A percentile compares a stretch with the other conserved stretches of the same genome.
Conservation (phyloP, 2,329 filamentous ascomycete species). For the Colletotrichum simmondsii region DNA sequence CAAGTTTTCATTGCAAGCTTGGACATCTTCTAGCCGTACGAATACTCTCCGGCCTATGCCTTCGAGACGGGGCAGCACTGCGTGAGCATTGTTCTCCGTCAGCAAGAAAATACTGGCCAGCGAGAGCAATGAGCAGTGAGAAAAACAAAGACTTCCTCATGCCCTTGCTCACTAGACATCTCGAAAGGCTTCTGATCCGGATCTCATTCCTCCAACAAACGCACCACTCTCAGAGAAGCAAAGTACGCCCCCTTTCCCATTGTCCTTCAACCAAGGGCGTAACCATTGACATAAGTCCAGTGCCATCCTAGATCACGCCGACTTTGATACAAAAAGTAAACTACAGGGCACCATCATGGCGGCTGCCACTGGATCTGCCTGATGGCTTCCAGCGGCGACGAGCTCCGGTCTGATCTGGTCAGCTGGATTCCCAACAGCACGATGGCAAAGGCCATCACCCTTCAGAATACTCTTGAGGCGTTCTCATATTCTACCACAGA, state of each 20-base stretch:
- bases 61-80: not conserved
- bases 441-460: too few species aligned
- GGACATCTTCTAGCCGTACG: not conserved
- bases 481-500: too few species aligned
- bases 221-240: not conserved
- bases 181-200: not conserved
- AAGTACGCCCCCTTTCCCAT: not conserved
- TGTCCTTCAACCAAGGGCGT: not conserved
- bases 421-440: too few species aligned
- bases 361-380: too few species aligned
- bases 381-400: too few species aligned
- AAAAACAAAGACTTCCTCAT: not conserved
- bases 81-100: not conserved
- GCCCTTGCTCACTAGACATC: not conserved
- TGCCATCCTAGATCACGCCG: not conserved
- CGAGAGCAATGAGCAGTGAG: not conserved
- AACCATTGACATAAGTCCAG: not conserved
- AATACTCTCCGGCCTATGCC: not conserved
- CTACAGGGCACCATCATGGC: too few species aligned
- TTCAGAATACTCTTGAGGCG: too few species aligned
- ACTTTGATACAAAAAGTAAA: not conserved
- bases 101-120: accelerated
- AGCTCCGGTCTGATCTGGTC: too few species aligned
- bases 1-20: too few species aligned
- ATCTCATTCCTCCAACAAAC: not conserved